phyloP scores from a whole-genome alignment of 306 rosid species.

The Inga leiocalycina region DNA sequence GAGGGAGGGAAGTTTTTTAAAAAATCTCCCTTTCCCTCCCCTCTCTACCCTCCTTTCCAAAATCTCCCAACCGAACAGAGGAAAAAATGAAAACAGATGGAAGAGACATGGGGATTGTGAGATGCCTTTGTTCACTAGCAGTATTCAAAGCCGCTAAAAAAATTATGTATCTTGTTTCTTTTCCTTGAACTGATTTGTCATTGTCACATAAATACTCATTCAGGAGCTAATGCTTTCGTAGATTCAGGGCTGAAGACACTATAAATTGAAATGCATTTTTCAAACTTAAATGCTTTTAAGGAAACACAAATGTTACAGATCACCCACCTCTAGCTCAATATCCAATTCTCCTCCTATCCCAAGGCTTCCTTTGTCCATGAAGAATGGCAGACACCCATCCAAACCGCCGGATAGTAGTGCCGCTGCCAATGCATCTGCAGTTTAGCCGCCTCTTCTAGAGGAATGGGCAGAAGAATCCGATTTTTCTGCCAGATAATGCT shows the following conservation, averaged over 20 bases:
- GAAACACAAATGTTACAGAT: slow-evolving; percentile 30
- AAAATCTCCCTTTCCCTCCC: not conserved
- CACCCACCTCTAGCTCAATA: slow-evolving; percentile 26
- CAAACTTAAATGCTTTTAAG: slow-evolving; percentile 29
- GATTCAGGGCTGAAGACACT: slow-evolving; percentile 8
- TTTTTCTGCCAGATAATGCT: slow-evolving; percentile 94
- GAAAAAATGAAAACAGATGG: not conserved
- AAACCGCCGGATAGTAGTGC: slow-evolving; percentile 8
- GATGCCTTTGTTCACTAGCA: not conserved
- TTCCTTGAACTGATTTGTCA: slow-evolving; percentile 2
- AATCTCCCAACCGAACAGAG: not conserved
- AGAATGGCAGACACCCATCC: slow-evolving; percentile 20
- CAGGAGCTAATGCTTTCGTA: slow-evolving; percentile 25
- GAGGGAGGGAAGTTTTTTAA: too few relatives aligned
- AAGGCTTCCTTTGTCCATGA: slow-evolving; percentile 15
- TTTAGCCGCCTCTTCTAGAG: slow-evolving; percentile 56
- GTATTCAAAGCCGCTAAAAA: not conserved
- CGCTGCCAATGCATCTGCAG: slow-evolving; percentile 29
- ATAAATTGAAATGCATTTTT: slow-evolving; percentile 16
- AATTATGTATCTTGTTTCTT: slow-evolving; percentile 16
- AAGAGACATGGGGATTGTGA: not conserved
- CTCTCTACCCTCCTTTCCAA: not conserved
- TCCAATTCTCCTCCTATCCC: slow-evolving; percentile 29
- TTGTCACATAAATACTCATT: not conserved
- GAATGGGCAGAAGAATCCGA: slow-evolving; percentile 73